Evolutionary conservation across 805 yeast species (phyloP).

Genomic region (Blastobotrys attinorum): DNA sequence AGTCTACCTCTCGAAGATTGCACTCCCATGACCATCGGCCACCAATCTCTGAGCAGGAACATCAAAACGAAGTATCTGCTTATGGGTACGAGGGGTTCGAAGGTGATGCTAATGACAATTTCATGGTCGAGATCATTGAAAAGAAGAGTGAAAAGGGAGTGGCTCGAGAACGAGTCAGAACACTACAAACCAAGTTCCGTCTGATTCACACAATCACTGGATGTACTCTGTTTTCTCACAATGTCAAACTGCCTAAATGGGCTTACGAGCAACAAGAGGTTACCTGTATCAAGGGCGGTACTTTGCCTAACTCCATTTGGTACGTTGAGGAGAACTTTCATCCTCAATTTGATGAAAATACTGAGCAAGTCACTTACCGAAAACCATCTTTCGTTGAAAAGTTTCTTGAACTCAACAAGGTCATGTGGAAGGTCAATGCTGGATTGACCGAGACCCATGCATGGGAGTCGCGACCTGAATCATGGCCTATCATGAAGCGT

Average conservation of each 20-base stretch:
- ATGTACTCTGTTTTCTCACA: conserved; percentile 72
- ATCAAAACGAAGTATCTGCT: conserved; percentile 74
- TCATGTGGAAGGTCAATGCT: conserved; percentile 45
- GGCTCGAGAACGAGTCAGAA: conserved; percentile 35
- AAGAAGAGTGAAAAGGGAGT: conserved; percentile 30
- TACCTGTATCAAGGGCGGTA: conserved; percentile 71
- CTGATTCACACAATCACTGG: conserved; percentile 56
- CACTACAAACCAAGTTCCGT: conserved; percentile 64
- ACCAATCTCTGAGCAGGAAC: conserved; percentile 85
- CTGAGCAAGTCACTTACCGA: conserved; percentile 29
- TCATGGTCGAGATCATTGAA: conserved; percentile 49
- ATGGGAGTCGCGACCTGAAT: conserved; percentile 45
- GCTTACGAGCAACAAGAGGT: conserved; percentile 84
- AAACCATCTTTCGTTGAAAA: conserved; percentile 41
- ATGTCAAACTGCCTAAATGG: conserved; percentile 71
- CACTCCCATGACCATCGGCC: conserved; percentile 72
- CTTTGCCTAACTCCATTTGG: conserved; percentile 62
- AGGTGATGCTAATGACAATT: conserved; percentile 65
- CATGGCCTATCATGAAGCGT: conserved; percentile 54
- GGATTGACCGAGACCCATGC: conserved; percentile 41
- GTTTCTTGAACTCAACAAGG: conserved; percentile 47
- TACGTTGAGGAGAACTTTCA: conserved; percentile 59
- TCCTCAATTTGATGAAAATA: conserved; percentile 36
- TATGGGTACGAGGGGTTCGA: conserved; percentile 53
- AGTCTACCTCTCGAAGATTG: conserved; percentile 55